Conservation (phyloP, 257 asterid species). For the Linaria vulgaris region DNA sequence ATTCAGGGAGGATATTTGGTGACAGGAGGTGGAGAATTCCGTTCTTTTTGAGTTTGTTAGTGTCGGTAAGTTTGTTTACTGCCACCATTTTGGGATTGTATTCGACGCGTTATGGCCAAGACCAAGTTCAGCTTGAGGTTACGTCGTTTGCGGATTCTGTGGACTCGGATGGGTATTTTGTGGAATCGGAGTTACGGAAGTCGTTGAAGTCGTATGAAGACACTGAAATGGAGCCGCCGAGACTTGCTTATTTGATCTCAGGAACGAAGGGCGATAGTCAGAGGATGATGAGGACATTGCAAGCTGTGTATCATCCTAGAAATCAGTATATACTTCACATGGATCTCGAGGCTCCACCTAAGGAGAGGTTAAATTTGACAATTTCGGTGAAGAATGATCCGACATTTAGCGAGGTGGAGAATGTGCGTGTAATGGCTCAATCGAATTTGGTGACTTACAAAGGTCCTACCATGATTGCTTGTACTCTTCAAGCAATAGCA, state of each 20-base stretch:
- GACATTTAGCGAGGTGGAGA: constrained; percentile 73
- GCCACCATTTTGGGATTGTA: constrained; percentile 52
- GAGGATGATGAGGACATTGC: constrained; percentile 90
- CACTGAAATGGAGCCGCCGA: constrained; percentile 59
- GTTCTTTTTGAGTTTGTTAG: constrained; percentile 68
- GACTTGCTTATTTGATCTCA: constrained; percentile 93
- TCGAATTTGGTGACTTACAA: constrained; percentile 96
- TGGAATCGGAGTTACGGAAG: constrained; percentile 69
- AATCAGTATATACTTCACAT: constrained; percentile 92
- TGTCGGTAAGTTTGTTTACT: constrained; percentile 60
- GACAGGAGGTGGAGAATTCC: constrained; percentile 90
- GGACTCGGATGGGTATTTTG: constrained; percentile 47
- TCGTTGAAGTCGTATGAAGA: constrained; percentile 35
- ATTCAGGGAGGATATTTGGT: constrained; percentile 65
- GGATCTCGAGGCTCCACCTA: constrained; percentile 98
- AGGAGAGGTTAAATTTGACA: constrained; percentile 85
- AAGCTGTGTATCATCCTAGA: constrained; percentile 91
- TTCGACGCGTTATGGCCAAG: constrained; percentile 48
- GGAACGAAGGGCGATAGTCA: constrained; percentile 96
- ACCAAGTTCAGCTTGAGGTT: constrained; percentile 41
- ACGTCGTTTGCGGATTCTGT: constrained; percentile 41
- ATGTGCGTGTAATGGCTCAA: constrained; percentile 94
- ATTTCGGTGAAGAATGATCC: constrained; percentile 88
- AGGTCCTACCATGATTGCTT: constrained; percentile 98
- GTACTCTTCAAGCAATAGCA: constrained; percentile 91